Conservation (phyloP, 164 flowering plant species). For the Hamamelis virginiana region DNA sequence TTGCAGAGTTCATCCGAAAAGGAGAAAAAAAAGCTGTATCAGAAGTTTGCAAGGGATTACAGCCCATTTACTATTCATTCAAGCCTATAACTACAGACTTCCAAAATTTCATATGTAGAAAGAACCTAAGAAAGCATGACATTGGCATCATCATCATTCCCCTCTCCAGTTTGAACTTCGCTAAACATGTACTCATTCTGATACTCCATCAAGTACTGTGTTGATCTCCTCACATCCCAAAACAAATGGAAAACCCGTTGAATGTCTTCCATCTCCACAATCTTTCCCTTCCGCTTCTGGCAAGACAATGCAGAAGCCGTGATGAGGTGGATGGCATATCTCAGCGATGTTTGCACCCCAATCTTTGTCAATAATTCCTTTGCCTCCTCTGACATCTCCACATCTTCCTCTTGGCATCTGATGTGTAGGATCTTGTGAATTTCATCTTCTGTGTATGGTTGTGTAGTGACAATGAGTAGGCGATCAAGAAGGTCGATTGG, state of each 20-base stretch:
- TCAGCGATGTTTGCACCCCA: conserved; percentile 56
- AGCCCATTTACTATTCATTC: not conserved
- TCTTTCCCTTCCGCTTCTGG: conserved; percentile 81
- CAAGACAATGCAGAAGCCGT: conserved; percentile 82
- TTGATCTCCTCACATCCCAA: conserved; percentile 84
- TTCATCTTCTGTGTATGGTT: conserved; percentile 82
- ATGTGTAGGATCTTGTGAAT: conserved; percentile 79
- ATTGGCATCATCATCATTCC: conserved; percentile 45
- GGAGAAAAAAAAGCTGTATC: no score
- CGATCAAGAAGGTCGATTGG: conserved; percentile 92
- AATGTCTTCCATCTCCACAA: conserved; percentile 81
- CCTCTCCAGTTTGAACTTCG: conserved; percentile 48
- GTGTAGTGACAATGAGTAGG: conserved; percentile 81
- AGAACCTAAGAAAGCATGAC: conserved; percentile 44
- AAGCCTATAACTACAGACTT: not conserved
- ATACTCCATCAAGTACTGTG: conserved; percentile 88
- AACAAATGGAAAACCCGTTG: conserved; percentile 75
- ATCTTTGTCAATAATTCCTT: conserved; percentile 57
- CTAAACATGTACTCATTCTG: conserved; percentile 87
- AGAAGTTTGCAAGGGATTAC: no score
- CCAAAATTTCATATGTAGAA: not conserved
- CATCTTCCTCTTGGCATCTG: conserved; percentile 92
- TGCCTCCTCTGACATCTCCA: conserved; percentile 89
- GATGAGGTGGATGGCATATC: conserved; percentile 90
- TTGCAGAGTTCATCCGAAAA: no score